Evolutionary conservation across 2,329 filamentous ascomycete species (phyloP).

Genomic region (Colletotrichum sidae): DNA sequence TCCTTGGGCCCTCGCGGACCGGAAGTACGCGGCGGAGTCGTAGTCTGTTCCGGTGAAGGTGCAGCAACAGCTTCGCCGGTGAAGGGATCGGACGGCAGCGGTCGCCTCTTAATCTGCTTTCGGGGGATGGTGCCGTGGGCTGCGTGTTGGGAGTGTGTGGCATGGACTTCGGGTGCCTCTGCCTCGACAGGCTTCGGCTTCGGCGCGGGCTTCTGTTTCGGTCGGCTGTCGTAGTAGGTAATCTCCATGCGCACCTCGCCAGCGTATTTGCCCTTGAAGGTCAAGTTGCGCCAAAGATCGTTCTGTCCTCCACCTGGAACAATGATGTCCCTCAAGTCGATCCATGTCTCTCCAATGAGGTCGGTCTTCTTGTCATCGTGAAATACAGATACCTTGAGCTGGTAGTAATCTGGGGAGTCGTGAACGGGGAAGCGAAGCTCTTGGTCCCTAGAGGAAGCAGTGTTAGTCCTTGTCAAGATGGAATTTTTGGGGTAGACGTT

Average conservation of each 20-base stretch:
- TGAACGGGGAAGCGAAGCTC: conserved; percentile 96
- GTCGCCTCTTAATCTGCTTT: conserved; percentile 81
- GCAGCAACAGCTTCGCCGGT: conserved; percentile 60
- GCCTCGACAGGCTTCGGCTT: conserved; percentile 59
- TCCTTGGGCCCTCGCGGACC: conserved; percentile 33
- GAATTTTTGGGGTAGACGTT: not conserved
- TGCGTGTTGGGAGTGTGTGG: not conserved
- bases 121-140: conserved; percentile 60
- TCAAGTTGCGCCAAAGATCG: conserved; percentile 90
- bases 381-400: conserved; percentile 94
- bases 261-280: conserved; percentile 93
- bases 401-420: conserved; percentile 95
- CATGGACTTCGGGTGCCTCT: conserved; percentile 11
- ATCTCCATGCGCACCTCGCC: conserved; percentile 95
- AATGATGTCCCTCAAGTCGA: conserved; percentile 84
- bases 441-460: conserved; percentile 78
- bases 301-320: conserved; percentile 90
- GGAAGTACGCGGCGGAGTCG: conserved; percentile 57
- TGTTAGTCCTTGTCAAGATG: conserved; percentile 5
- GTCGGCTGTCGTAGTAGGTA: conserved; percentile 92
- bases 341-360: conserved; percentile 93
- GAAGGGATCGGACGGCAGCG: conserved; percentile 83
- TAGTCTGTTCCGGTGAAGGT: conserved; percentile 54
- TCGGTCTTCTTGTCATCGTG: conserved; percentile 99
- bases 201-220: conserved; percentile 77